Percentiles rank a stretch among this genome's conserved stretches.
phyloP scores from a whole-genome alignment of 2,329 filamentous ascomycete genomes.

The Penicillium sp. region DNA sequence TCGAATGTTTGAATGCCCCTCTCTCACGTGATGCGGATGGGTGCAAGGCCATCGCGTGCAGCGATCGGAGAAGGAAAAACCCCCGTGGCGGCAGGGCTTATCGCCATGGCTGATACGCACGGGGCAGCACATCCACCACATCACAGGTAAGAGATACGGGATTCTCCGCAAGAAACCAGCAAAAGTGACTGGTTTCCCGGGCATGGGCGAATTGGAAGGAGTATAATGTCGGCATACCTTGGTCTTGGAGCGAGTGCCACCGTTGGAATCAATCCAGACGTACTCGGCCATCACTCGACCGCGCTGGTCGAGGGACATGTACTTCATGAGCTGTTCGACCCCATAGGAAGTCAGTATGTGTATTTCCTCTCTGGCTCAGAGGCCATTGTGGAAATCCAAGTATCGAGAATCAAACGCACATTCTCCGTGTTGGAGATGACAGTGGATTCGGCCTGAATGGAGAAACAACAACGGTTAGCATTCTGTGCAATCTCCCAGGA shows the following conservation, averaged over 20 bases:
- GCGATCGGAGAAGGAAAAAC: slow-evolving; percentile 1
- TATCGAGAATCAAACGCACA: slow-evolving; percentile 42
- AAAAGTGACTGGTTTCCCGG: background rate
- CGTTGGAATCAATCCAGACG: slow-evolving; percentile 87
- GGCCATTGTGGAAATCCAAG: slow-evolving; percentile 33
- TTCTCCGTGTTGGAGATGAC: slow-evolving; percentile 51
- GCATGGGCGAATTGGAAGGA: background rate
- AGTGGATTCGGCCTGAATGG: slow-evolving; percentile 47
- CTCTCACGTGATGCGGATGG: slow-evolving; percentile 31
- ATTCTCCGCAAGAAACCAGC: background rate
- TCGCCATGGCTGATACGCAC: slow-evolving; percentile 15
- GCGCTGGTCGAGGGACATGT: slow-evolving; percentile 86
- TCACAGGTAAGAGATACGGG: background rate
- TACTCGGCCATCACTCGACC: slow-evolving; percentile 91
- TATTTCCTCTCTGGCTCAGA: slow-evolving; percentile 31
- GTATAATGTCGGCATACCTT: slow-evolving; percentile 66
- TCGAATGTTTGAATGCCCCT: background rate
- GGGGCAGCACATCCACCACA: slow-evolving; percentile 8
- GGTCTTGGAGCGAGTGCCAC: slow-evolving; percentile 89
- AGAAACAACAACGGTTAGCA: slow-evolving; percentile 1
- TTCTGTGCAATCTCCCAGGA: background rate
- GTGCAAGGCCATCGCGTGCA: slow-evolving; percentile 26
- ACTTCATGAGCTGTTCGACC: slow-evolving; percentile 76
- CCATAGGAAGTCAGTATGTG: slow-evolving; percentile 45
- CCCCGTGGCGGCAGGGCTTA: slow-evolving; percentile 32